Conservation (phyloP, 805 yeast species). For the Wickerhamomyces strasburgensis region DNA sequence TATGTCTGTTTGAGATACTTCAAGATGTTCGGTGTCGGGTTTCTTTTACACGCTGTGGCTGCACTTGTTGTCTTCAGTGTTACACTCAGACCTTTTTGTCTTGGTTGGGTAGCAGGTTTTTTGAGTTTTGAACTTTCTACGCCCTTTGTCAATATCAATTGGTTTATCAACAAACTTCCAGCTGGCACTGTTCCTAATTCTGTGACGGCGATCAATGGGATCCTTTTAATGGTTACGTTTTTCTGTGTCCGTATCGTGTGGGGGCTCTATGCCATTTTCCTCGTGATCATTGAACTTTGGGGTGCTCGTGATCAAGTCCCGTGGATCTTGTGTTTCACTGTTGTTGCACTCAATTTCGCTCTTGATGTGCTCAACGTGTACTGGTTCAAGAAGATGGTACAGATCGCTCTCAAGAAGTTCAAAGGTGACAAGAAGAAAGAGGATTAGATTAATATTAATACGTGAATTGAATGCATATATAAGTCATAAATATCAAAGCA, state of each 20-base stretch:
- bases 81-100: slow-evolving; percentile 67
- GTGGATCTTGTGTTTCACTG: slow-evolving; percentile 39
- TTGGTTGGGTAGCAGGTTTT: slow-evolving; percentile 79
- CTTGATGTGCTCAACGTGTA: slow-evolving; percentile 65
- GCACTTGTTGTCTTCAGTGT: slow-evolving; percentile 69
- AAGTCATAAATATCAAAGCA: no score
- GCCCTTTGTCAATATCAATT: slow-evolving; percentile 90
- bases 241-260: slow-evolving; percentile 76
- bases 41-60: slow-evolving; percentile 76
- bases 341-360: slow-evolving; percentile 53
- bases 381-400: slow-evolving; percentile 89
- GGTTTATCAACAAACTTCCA: slow-evolving; percentile 83
- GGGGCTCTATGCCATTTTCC: slow-evolving; percentile 73
- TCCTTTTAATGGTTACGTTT: slow-evolving; percentile 61
- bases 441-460: no score
- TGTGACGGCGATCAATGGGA: slow-evolving; percentile 62
- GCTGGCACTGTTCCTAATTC: slow-evolving; percentile 53
- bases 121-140: slow-evolving; percentile 84
- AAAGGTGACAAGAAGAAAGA: slow-evolving; percentile 7
- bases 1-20: slow-evolving; percentile 60
- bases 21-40: slow-evolving; percentile 73
- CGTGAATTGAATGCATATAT: no score
- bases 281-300: slow-evolving; percentile 45
- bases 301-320: slow-evolving; percentile 41
- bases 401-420: slow-evolving; percentile 57